Percentiles rank a stretch among this genome's conserved stretches.
These are phyloP conservation scores for Cryptococcus depauperatus DNA, from an alignment of 1,284 basidiomycete genomes.

Conservation along the genomic window DNA sequence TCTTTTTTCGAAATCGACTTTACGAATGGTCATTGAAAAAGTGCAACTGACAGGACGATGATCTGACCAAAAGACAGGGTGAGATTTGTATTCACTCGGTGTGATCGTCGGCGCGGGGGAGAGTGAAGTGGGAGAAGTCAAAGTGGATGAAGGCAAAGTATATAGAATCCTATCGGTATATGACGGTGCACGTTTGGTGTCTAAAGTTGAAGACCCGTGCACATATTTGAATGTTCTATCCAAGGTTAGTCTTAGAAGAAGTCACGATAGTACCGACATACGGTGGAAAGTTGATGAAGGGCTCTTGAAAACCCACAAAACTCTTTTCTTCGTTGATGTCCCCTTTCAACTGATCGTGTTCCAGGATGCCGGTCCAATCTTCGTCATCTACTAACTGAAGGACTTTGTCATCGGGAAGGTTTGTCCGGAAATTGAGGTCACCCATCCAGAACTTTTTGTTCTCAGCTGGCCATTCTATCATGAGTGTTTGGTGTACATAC, in stretches of 20 bases:
- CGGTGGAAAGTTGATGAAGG: constrained; percentile 32
- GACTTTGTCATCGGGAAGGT: constrained; percentile 27
- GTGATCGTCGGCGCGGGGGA: constrained; percentile 43
- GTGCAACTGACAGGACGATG: constrained; percentile 33
- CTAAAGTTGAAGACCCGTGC: constrained; percentile 32
- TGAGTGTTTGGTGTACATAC: constrained; percentile 10
- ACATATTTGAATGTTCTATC: constrained; percentile 39
- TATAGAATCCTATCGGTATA: constrained; percentile 39
- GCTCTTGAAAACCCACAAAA: constrained; percentile 31
- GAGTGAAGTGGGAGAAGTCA: constrained; percentile 20
- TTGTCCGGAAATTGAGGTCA: constrained; percentile 39
- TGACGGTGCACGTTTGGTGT: constrained; percentile 32
- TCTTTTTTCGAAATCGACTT: constrained; percentile 27
- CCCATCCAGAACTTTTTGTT: constrained; percentile 43
- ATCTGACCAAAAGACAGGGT: constrained; percentile 39
- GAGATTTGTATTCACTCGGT: constrained; percentile 36
- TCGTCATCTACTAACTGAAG: constrained; percentile 22
- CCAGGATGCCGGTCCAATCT: constrained; percentile 27
- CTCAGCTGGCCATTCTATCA: not conserved
- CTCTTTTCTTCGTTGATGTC: constrained; percentile 33
- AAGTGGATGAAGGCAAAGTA: constrained; percentile 5
- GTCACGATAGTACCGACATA: constrained; percentile 10
- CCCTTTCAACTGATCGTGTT: constrained; percentile 24
- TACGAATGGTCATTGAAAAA: constrained; percentile 17
- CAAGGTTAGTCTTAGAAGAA: not conserved